Evolutionary conservation across 2,329 filamentous ascomycete genomes (phyloP).

Genomic region (Ophiostoma ulmi): DNA sequence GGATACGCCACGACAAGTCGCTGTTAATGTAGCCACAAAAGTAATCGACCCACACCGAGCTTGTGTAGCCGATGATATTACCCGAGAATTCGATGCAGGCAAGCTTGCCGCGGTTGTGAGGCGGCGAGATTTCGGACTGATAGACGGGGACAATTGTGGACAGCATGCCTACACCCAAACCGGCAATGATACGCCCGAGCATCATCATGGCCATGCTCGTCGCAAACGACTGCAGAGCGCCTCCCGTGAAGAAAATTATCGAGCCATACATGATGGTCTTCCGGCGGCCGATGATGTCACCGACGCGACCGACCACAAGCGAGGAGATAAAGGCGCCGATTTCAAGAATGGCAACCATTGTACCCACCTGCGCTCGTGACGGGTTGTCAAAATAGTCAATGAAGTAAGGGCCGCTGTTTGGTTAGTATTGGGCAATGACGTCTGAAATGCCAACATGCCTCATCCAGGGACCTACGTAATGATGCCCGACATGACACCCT

Average conservation of each 20-base stretch:
- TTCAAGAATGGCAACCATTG: slow-evolving; percentile 96
- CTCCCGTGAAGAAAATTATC: slow-evolving; percentile 77
- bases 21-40: slow-evolving; percentile 86
- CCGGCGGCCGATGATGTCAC: slow-evolving; percentile 84
- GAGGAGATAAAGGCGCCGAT: slow-evolving; percentile 90
- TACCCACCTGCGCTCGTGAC: slow-evolving; percentile 79
- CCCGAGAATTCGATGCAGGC: slow-evolving; percentile 98
- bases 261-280: slow-evolving; percentile 92
- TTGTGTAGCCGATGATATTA: slow-evolving; percentile 92
- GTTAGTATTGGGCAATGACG: background rate
- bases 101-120: slow-evolving; percentile 90
- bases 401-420: slow-evolving; percentile 64
- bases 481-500: slow-evolving; percentile 68
- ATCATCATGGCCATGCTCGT: slow-evolving; percentile 87
- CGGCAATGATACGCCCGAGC: slow-evolving; percentile 74
- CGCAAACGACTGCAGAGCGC: slow-evolving; percentile 76
- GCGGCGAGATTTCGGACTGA: slow-evolving; percentile 91
- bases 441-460: slow-evolving; percentile 38
- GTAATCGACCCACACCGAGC: slow-evolving; percentile 98
- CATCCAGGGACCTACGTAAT: slow-evolving; percentile 42
- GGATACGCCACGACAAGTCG: slow-evolving; percentile 84
- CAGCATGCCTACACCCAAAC: slow-evolving; percentile 79
- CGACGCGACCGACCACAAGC: slow-evolving; percentile 76
- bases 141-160: slow-evolving; percentile 92
- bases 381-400: slow-evolving; percentile 90